phyloP scores from a whole-genome alignment of 495 filamentous ascomycete genomes.

The Hypoxylon rickii region DNA sequence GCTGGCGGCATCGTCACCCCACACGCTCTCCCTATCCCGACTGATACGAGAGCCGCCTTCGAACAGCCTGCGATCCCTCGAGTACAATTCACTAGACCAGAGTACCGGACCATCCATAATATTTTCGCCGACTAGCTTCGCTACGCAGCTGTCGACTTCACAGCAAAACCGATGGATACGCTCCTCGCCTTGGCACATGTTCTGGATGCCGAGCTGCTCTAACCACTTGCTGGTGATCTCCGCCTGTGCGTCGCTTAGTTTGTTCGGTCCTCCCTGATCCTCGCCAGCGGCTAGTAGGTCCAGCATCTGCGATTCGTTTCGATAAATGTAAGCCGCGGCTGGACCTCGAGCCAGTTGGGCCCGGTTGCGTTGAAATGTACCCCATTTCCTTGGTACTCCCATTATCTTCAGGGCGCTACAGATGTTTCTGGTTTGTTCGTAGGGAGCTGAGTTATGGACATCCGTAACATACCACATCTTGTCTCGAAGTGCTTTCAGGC shows the following conservation, averaged over 20 bases:
- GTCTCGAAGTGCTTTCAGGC: constrained; percentile 71
- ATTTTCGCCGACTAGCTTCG: constrained; percentile 83
- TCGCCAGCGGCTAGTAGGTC: constrained; percentile 82
- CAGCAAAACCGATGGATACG: constrained; percentile 92
- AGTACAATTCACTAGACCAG: constrained; percentile 90
- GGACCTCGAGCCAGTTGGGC: constrained; percentile 61
- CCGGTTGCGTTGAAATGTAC: constrained; percentile 57
- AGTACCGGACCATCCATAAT: constrained; percentile 86
- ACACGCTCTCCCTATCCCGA: constrained; percentile 51
- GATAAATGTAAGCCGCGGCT: constrained; percentile 71
- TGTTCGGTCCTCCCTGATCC: constrained; percentile 88
- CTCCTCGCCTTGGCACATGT: constrained; percentile 95
- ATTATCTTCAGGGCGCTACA: constrained; percentile 90
- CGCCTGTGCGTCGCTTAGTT: constrained; percentile 94
- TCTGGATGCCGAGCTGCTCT: constrained; percentile 78
- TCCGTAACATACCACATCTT: constrained; percentile 99
- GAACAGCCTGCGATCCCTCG: constrained; percentile 74
- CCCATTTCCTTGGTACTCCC: constrained; percentile 63
- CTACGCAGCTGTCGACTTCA: constrained; percentile 85
- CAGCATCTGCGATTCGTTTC: constrained; percentile 84
- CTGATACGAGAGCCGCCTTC: constrained; percentile 64
- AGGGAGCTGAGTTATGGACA: constrained; percentile 86
- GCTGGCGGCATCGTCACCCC: constrained; percentile 57
- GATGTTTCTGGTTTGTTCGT: constrained; percentile 87
- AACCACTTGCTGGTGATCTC: constrained; percentile 87